phyloP scores from a whole-genome alignment of 2,329 filamentous ascomycete species.

The Verticillium nubilum region DNA sequence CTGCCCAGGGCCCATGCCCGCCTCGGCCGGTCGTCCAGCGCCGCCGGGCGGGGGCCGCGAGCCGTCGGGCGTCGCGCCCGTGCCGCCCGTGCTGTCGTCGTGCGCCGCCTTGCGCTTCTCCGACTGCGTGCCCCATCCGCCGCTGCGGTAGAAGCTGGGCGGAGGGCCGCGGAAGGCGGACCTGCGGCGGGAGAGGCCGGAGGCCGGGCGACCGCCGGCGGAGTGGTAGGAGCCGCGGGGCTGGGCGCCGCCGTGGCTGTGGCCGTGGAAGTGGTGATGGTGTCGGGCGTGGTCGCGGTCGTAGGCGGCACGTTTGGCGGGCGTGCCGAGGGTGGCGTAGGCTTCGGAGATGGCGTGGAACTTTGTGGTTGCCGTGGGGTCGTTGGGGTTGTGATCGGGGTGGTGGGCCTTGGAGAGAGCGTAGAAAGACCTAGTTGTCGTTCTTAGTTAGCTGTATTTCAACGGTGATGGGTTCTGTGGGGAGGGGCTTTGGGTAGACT shows the following conservation, averaged over 20 bases:
- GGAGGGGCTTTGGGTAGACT: too few relatives aligned
- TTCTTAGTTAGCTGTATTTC: not conserved
- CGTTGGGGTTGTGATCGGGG: constrained; percentile 79
- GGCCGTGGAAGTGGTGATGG: constrained; percentile 20
- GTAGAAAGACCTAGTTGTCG: constrained; percentile 67
- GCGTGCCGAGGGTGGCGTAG: constrained; percentile 69
- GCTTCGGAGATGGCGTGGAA: constrained; percentile 84
- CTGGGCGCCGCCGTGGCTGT: constrained; percentile 14
- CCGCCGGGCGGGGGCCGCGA: constrained; percentile 3
- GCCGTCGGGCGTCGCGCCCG: constrained; percentile 11
- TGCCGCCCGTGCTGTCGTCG: constrained; percentile 30
- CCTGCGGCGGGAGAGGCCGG: constrained; percentile 71
- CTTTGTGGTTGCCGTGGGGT: constrained; percentile 65
- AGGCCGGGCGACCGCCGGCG: constrained; percentile 71
- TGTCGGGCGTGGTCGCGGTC: constrained; percentile 62
- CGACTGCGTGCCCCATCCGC: constrained; percentile 66
- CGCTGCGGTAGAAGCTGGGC: constrained; percentile 79
- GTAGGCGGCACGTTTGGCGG: constrained; percentile 71
- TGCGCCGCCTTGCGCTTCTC: constrained; percentile 54
- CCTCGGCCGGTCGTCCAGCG: not conserved
- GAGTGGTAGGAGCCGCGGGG: constrained; percentile 48
- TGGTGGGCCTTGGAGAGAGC: constrained; percentile 85
- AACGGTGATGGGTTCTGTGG: not conserved
- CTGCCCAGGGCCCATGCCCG: constrained; percentile 57
- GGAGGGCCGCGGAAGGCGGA: constrained; percentile 79